Conservation (phyloP, 2,329 filamentous ascomycete species). For the Ilyonectria sp. region DNA sequence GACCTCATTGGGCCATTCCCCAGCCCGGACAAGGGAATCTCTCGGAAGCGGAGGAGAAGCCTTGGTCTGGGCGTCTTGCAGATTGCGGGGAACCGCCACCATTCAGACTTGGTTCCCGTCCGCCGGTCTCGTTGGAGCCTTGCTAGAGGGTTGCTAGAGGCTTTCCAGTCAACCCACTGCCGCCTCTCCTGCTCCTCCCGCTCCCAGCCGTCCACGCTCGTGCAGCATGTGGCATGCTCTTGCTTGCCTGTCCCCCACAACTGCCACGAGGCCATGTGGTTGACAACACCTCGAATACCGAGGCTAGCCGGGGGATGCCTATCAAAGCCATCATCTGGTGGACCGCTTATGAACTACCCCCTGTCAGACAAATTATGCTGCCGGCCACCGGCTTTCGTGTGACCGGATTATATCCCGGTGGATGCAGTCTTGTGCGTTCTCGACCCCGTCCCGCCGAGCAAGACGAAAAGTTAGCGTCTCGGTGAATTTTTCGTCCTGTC, state of each 20-base stretch:
- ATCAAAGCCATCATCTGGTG: constrained; percentile 27
- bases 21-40: constrained; percentile 45
- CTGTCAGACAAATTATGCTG: constrained; percentile 8
- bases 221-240: constrained; percentile 8
- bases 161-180: constrained; percentile 8
- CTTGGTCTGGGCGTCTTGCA: constrained; percentile 35
- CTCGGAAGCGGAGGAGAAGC: constrained; percentile 37
- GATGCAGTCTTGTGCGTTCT: constrained; percentile 28
- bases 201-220: constrained; percentile 12
- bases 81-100: constrained; percentile 43
- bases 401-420: constrained; percentile 40
- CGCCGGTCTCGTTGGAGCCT: constrained; percentile 14
- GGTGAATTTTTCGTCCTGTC: constrained; percentile 7
- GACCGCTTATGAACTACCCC: constrained; percentile 21
- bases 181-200: constrained; percentile 1
- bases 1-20: constrained; percentile 38
- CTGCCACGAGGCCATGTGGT: constrained; percentile 32
- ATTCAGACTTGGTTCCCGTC: constrained; percentile 31
- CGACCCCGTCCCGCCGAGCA: constrained; percentile 21
- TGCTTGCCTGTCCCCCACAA: constrained; percentile 22
- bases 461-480: constrained; percentile 24
- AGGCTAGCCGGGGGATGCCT: constrained; percentile 37
- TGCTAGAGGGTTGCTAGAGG: constrained; percentile 8
- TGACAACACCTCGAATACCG: constrained; percentile 26
- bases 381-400: constrained; percentile 37